A percentile compares a stretch with the other conserved stretches of the same genome.
Conservation (phyloP, 2,329 filamentous ascomycete species). For the Albifimbria verrucaria region DNA sequence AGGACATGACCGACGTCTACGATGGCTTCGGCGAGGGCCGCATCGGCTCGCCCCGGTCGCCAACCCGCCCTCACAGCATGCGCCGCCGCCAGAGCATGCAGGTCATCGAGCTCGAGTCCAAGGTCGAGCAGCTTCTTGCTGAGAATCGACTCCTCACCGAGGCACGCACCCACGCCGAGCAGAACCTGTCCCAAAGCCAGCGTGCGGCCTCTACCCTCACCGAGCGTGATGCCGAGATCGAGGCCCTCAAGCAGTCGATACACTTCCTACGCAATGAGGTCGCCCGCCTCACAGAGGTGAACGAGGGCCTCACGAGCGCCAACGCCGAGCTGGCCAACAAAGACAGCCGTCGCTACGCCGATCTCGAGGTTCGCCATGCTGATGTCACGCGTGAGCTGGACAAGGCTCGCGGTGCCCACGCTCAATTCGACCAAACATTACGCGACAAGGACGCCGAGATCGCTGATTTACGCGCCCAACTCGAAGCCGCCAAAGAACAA, state of each 20-base stretch:
- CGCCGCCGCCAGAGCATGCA: conserved; percentile 98
- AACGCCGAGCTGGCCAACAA: conserved; percentile 74
- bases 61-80: conserved; percentile 91
- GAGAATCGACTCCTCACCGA: conserved; percentile 81
- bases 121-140: conserved; percentile 76
- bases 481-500: conserved; percentile 67
- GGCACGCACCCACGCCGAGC: conserved; percentile 67
- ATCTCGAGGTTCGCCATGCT: conserved; percentile 65
- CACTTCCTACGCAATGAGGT: conserved; percentile 81
- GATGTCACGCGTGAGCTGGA: conserved; percentile 67
- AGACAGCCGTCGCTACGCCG: conserved; percentile 67
- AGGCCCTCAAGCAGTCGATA: conserved; percentile 73
- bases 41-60: conserved; percentile 82
- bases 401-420: conserved; percentile 61
- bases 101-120: conserved; percentile 83
- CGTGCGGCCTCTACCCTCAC: conserved; percentile 67
- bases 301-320: conserved; percentile 72
- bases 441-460: conserved; percentile 84
- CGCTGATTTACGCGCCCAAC: conserved; percentile 69
- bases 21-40: conserved; percentile 91
- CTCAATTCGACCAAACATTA: conserved; percentile 61
- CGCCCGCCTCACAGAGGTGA: conserved; percentile 74
- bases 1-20: conserved; percentile 90
- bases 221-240: conserved; percentile 85
- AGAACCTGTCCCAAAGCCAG: conserved; percentile 60